phyloP scores from a whole-genome alignment of 306 rosid genomes.

The Inga oerstediana region DNA sequence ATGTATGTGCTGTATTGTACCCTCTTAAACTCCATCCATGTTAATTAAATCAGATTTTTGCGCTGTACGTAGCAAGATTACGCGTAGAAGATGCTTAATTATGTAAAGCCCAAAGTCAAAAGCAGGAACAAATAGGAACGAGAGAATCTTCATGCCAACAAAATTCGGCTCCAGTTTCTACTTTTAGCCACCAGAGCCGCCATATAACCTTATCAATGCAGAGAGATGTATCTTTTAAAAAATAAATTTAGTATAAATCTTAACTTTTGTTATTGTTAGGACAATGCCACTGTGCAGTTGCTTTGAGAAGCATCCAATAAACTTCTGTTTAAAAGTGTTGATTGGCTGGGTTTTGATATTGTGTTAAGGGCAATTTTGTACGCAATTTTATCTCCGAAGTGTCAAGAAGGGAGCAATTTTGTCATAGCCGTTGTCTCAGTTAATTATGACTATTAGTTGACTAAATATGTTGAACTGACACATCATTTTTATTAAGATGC shows the following conservation, averaged over 20 bases:
- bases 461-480: too few relatives aligned
- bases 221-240: constrained; percentile 31
- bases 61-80: not conserved
- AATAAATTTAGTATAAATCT: constrained; percentile 40
- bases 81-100: constrained; percentile 5
- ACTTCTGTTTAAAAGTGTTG: constrained; percentile 28
- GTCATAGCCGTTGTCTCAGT: too few relatives aligned
- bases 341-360: constrained; percentile 5
- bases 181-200: constrained; percentile 39
- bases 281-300: constrained; percentile 33
- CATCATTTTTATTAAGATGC: too few relatives aligned
- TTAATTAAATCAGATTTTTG: not conserved
- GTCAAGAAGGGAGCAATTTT: too few relatives aligned
- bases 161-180: constrained; percentile 34
- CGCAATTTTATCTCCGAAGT: too few relatives aligned
- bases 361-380: too few relatives aligned
- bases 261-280: constrained; percentile 46
- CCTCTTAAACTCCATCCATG: constrained; percentile 3
- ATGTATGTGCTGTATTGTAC: not conserved
- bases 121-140: constrained; percentile 18
- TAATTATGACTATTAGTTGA: too few relatives aligned
- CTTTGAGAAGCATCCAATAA: constrained; percentile 40
- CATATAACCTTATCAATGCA: constrained; percentile 22
- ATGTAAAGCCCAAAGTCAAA: constrained; percentile 29
- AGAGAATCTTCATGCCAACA: constrained; percentile 32